phyloP scores from a whole-genome alignment of 495 filamentous ascomycete species.

The Penicillium flavigenum region DNA sequence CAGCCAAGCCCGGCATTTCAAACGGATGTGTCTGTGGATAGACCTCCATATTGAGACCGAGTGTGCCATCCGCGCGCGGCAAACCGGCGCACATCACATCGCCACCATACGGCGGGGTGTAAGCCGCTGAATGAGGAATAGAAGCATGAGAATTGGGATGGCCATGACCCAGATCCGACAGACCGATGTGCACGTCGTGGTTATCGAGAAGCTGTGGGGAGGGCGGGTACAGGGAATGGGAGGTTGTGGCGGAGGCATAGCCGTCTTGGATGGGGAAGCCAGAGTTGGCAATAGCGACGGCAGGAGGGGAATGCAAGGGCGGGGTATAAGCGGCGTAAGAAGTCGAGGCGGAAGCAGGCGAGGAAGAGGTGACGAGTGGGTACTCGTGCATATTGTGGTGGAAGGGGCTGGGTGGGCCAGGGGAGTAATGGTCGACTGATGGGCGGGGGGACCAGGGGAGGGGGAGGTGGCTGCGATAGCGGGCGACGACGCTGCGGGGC shows the following conservation, averaged over 20 bases:
- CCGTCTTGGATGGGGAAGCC: constrained; percentile 34
- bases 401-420: constrained; percentile 42
- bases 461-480: constrained; percentile 37
- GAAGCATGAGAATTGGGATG: constrained; percentile 19
- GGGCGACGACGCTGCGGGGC: constrained; percentile 37
- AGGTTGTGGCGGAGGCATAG: constrained; percentile 37
- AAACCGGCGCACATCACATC: constrained; percentile 34
- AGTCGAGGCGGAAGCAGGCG: constrained; percentile 41
- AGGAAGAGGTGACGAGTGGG: constrained; percentile 37
- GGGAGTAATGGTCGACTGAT: constrained; percentile 41
- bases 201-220: constrained; percentile 41
- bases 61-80: constrained; percentile 26
- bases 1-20: constrained; percentile 30
- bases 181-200: constrained; percentile 27
- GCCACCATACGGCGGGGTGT: constrained; percentile 35
- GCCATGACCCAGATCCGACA: constrained; percentile 31
- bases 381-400: constrained; percentile 37
- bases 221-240: constrained; percentile 37
- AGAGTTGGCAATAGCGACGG: constrained; percentile 39
- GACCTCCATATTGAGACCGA: constrained; percentile 37
- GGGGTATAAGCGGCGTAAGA: constrained; percentile 45
- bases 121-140: constrained; percentile 34
- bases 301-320: constrained; percentile 43
- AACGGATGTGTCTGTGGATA: constrained; percentile 36
- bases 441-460: constrained; percentile 42